These are phyloP conservation scores for Thecamonas trahens DNA, from an alignment of 78 protist species.

Conservation along the genomic window DNA sequence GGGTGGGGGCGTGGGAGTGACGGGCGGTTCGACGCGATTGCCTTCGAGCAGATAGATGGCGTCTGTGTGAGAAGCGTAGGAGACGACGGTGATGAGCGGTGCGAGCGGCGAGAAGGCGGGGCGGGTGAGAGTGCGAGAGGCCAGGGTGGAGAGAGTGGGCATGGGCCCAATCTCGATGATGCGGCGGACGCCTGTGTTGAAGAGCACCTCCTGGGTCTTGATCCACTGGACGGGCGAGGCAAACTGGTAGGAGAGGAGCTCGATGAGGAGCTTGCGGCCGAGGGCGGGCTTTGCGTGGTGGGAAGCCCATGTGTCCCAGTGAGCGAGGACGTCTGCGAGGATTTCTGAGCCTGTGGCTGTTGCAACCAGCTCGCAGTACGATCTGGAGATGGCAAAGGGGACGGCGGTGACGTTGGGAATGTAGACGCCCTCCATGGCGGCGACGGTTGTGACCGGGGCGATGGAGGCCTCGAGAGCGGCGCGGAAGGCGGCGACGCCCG, in stretches of 20 bases:
- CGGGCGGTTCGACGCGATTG: no score
- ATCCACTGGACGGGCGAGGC: constrained; percentile 76
- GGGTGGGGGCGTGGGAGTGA: no score
- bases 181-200: constrained; percentile 8
- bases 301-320: background rate
- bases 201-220: constrained; percentile 47
- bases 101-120: no score
- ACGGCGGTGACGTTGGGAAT: constrained; percentile 49
- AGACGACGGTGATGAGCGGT: no score
- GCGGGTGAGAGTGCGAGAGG: constrained; percentile 18
- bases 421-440: constrained; percentile 12
- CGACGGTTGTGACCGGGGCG: background rate
- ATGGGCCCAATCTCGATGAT: constrained; percentile 61
- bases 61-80: no score
- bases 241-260: constrained; percentile 66
- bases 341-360: background rate
- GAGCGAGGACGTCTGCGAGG: background rate
- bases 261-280: constrained; percentile 32
- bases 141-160: constrained; percentile 35
- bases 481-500: constrained; percentile 57
- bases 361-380: constrained; percentile 14
- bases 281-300: constrained; percentile 1
- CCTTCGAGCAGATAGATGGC: no score
- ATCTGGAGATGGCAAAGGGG: constrained; percentile 17
- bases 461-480: constrained; percentile 4